Percentiles rank a stretch among this genome's conserved stretches.
These are phyloP conservation scores for Hypoxylon sp. DNA, from an alignment of 2,329 filamentous ascomycete genomes.

Conservation along the genomic window DNA sequence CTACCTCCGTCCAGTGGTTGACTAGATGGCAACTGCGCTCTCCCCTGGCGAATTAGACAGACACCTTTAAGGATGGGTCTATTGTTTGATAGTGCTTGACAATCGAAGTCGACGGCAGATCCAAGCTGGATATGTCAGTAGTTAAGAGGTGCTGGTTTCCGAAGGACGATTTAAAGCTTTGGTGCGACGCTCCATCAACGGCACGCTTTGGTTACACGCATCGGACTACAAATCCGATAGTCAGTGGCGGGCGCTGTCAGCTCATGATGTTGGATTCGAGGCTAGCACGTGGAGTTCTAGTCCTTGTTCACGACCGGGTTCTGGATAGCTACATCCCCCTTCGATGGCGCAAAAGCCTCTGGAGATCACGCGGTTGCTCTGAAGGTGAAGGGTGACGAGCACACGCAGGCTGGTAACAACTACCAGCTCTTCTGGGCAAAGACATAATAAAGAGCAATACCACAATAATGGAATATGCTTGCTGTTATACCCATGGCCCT, in stretches of 20 bases:
- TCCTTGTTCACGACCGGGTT: conserved; percentile 19
- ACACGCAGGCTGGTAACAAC: conserved; percentile 26
- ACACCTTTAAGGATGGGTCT: too few species aligned
- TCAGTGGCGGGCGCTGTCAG: neutral
- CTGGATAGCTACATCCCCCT: conserved; percentile 20
- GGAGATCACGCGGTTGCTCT: conserved; percentile 15
- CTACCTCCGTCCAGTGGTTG: too few species aligned
- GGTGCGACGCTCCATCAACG: conserved; percentile 10
- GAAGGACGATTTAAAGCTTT: conserved; percentile 13
- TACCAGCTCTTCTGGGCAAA: conserved; percentile 32
- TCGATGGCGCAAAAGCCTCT: conserved; percentile 9
- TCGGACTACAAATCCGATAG: conserved; percentile 23
- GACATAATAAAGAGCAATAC: neutral
- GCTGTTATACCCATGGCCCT: neutral
- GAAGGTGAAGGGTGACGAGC: conserved; percentile 9
- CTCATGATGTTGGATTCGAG: neutral
- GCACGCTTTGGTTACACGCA: conserved; percentile 21
- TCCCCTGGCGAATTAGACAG: too few species aligned
- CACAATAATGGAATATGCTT: neutral
- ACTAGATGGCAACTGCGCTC: too few species aligned
- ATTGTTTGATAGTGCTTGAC: neutral
- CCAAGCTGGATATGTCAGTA: too few species aligned
- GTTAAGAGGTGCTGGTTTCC: conserved; percentile 29
- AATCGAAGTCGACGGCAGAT: neutral
- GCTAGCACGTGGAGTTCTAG: conserved; percentile 3